phyloP scores from a whole-genome alignment of 129 eudicot genomes.

The Flaveria linearis region DNA sequence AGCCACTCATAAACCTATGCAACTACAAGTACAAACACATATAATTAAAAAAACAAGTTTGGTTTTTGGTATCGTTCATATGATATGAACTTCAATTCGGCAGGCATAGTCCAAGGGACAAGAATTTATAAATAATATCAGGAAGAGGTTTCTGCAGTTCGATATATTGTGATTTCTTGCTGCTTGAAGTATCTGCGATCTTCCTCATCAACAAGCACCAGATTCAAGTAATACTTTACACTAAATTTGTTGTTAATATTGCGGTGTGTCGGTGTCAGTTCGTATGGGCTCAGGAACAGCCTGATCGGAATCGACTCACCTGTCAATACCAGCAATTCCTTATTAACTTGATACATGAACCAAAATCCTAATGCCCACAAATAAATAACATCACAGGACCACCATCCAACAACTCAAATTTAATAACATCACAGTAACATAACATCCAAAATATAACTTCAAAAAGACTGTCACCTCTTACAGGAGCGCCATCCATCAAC shows the following conservation, averaged over 20 bases:
- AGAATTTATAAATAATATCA: not conserved
- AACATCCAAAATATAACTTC: no score
- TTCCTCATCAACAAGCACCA: constrained; percentile 83
- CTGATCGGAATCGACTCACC: constrained; percentile 88
- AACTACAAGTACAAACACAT: not conserved
- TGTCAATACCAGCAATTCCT: not conserved
- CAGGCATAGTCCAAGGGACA: not conserved
- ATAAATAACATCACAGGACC: no score
- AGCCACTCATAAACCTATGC: not conserved
- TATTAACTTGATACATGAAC: not conserved
- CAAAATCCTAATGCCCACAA: no score
- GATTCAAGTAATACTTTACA: constrained; percentile 78
- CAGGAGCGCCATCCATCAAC: constrained; percentile 99
- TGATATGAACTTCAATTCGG: no score
- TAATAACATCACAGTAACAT: no score
- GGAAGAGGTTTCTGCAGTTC: constrained; percentile 48
- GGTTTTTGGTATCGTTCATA: no score
- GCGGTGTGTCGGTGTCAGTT: constrained; percentile 71
- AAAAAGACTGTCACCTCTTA: constrained; percentile 56
- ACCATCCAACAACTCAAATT: no score
- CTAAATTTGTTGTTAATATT: constrained; percentile 88
- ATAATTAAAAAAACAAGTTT: no score
- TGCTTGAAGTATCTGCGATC: constrained; percentile 84
- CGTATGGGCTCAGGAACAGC: constrained; percentile 80
- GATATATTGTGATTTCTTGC: constrained; percentile 76